Conservation (phyloP, 208 protist genomes). For the Crithidia brevicula region DNA sequence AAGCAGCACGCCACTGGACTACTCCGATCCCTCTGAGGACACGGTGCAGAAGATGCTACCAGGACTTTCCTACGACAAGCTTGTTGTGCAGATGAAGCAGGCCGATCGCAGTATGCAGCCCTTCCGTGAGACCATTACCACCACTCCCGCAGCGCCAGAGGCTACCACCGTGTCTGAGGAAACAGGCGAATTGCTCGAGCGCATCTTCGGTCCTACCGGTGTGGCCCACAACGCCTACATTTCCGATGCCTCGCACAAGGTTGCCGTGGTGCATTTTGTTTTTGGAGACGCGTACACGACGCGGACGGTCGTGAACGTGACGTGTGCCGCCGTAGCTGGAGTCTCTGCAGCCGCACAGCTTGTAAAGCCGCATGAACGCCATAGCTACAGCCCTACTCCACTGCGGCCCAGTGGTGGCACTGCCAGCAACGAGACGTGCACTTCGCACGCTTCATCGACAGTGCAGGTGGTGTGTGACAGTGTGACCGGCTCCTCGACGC, state of each 20-base stretch:
- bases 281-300: slow-evolving; percentile 79
- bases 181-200: slow-evolving; percentile 23
- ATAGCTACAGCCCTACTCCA: slow-evolving; percentile 6
- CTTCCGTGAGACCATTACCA: slow-evolving; percentile 31
- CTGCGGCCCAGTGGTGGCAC: not conserved
- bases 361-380: not conserved
- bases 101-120: slow-evolving; percentile 29
- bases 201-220: slow-evolving; percentile 27
- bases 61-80: slow-evolving; percentile 31
- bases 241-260: slow-evolving; percentile 34
- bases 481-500: slow-evolving; percentile 25
- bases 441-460: not conserved
- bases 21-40: slow-evolving; percentile 47
- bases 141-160: slow-evolving; percentile 1
- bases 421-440: not conserved
- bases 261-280: slow-evolving; percentile 57
- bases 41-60: slow-evolving; percentile 37
- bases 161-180: slow-evolving; percentile 13
- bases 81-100: slow-evolving; percentile 31
- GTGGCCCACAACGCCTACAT: slow-evolving; percentile 23
- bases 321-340: slow-evolving; percentile 10
- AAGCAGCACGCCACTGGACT: slow-evolving; percentile 43
- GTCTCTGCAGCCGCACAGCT: not conserved
- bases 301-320: slow-evolving; percentile 44
- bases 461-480: slow-evolving; percentile 39